Percentiles rank a stretch among this genome's conserved stretches.
These are phyloP conservation scores for Cerioporus squamosus DNA, from an alignment of 1,284 basidiomycete genomes.

Conservation along the genomic window DNA sequence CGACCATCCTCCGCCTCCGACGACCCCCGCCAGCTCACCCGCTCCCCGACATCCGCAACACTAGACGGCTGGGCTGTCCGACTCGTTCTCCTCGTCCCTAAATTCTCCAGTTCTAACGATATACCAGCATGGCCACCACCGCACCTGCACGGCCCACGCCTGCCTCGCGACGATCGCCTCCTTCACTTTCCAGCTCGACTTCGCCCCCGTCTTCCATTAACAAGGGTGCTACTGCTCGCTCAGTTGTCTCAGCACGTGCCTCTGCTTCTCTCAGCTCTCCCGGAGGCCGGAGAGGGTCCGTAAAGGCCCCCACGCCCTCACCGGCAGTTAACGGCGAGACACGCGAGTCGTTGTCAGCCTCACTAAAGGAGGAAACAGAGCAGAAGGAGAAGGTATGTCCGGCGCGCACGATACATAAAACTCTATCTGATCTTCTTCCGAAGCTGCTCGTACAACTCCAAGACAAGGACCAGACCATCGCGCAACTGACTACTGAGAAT, in stretches of 20 bases:
- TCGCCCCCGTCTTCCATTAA: constrained; percentile 33
- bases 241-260: constrained; percentile 40
- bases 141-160: constrained; percentile 44
- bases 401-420: constrained; percentile 2
- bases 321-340: constrained; percentile 38
- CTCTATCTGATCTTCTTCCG: constrained; percentile 1
- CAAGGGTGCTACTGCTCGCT: constrained; percentile 44
- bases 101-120: constrained; percentile 12
- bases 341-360: constrained; percentile 58
- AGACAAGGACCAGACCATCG: constrained; percentile 73
- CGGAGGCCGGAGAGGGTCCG: constrained; percentile 51
- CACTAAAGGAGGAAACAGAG: constrained; percentile 75
- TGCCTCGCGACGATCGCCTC: constrained; percentile 45
- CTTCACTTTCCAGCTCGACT: constrained; percentile 27
- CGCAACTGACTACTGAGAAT: constrained; percentile 65
- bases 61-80: constrained; percentile 21
- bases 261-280: constrained; percentile 39
- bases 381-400: constrained; percentile 74
- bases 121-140: constrained; percentile 34
- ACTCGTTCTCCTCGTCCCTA: background rate
- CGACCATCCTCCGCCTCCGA: constrained; percentile 16
- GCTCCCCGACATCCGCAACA: background rate
- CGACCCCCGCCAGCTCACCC: constrained; percentile 18
- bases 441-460: constrained; percentile 77
- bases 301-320: constrained; percentile 45